Evolutionary conservation across 805 yeast species (phyloP).

Genomic region (Myxozyma mucilagina): DNA sequence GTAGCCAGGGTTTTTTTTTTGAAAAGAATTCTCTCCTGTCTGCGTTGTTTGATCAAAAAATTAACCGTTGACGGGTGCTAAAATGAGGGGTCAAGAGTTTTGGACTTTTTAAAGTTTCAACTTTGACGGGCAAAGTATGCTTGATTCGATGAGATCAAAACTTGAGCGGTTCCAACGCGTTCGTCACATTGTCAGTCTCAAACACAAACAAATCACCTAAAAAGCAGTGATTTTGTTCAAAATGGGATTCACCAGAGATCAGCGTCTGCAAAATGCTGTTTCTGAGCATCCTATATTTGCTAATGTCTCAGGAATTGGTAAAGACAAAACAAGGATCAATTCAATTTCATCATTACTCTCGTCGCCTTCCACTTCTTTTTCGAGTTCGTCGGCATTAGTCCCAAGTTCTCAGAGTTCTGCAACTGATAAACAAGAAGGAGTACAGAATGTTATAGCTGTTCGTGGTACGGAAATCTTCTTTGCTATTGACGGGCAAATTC

Average conservation of each 20-base stretch:
- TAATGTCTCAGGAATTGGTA: background rate
- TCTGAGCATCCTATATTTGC: slow-evolving; percentile 23
- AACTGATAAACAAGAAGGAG: background rate
- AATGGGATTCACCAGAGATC: slow-evolving; percentile 14
- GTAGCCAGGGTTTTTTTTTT: no score
- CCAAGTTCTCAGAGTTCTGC: background rate
- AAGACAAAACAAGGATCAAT: background rate
- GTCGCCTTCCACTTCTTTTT: background rate
- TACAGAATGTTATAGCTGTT: slow-evolving; percentile 11
- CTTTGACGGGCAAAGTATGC: no score
- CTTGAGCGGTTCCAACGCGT: no score
- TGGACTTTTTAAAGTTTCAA: no score
- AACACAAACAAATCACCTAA: no score
- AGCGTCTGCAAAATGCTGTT: slow-evolving; percentile 12
- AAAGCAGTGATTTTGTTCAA: background rate
- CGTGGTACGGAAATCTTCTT: slow-evolving; percentile 27
- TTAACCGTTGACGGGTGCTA: no score
- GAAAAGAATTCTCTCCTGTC: no score
- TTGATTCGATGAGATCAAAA: no score
- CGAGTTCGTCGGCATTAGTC: background rate
- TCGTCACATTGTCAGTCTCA: no score
- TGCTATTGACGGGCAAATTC: slow-evolving; percentile 14
- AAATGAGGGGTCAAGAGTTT: no score
- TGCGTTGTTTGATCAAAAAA: no score
- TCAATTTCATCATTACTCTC: background rate